Evolutionary conservation across 2,329 filamentous ascomycete species (phyloP).

Genomic region (Xylaria sp.): DNA sequence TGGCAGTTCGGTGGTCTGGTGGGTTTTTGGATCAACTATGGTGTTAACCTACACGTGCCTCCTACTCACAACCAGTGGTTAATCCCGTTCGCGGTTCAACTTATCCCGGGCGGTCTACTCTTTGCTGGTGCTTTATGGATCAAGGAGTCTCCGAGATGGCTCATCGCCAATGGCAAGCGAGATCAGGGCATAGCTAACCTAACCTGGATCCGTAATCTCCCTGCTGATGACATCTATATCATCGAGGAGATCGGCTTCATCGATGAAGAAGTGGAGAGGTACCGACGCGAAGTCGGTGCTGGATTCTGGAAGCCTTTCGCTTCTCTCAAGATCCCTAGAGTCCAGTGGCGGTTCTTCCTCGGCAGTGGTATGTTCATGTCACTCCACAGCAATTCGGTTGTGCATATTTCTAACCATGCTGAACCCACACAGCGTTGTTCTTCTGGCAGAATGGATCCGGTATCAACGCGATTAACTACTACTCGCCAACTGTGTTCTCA

Average conservation of each 20-base stretch:
- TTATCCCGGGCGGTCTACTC: conserved; percentile 73
- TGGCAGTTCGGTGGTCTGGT: conserved; percentile 73
- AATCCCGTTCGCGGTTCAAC: conserved; percentile 73
- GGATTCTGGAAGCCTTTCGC: conserved; percentile 82
- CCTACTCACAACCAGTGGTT: conserved; percentile 68
- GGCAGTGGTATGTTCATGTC: conserved; percentile 60
- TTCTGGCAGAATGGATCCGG: conserved; percentile 82
- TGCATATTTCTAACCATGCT: conserved; percentile 7
- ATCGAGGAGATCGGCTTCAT: conserved; percentile 78
- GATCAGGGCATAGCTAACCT: conserved; percentile 69
- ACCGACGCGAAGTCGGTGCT: conserved; percentile 69
- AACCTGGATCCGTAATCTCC: conserved; percentile 73
- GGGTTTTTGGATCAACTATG: conserved; percentile 75
- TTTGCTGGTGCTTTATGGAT: conserved; percentile 69
- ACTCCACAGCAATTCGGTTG: not conserved
- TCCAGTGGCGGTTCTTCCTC: conserved; percentile 78
- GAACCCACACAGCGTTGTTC: conserved; percentile 67
- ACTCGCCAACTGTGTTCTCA: conserved; percentile 71
- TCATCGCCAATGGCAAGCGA: conserved; percentile 70
- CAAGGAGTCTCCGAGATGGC: conserved; percentile 75
- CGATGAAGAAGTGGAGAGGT: conserved; percentile 74
- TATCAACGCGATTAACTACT: conserved; percentile 77
- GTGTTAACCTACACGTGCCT: conserved; percentile 63
- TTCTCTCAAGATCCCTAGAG: conserved; percentile 64
- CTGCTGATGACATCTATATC: conserved; percentile 70